These are phyloP conservation scores for Osmanthus fragrans DNA, from an alignment of 257 asterid genomes.

Conservation along the genomic window DNA sequence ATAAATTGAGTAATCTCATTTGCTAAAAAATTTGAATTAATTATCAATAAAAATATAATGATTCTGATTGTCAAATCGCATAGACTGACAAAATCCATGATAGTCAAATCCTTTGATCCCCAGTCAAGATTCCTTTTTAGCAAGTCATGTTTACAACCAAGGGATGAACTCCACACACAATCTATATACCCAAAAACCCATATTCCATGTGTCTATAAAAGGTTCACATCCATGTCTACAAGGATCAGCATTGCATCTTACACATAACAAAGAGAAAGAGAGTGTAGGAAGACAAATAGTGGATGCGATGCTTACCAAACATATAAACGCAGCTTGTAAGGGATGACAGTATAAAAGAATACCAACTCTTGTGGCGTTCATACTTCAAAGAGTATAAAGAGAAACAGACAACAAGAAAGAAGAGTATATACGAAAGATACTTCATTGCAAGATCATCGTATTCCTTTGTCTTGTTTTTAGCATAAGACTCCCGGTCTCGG, in stretches of 20 bases:
- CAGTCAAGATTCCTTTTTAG: neutral
- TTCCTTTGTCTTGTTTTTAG: conserved; percentile 95
- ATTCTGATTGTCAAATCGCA: conserved; percentile 6
- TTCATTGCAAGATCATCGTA: conserved; percentile 98
- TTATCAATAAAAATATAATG: neutral
- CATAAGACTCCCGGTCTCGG: conserved; percentile 95
- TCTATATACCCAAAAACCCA: neutral
- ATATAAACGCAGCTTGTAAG: conserved; percentile 97
- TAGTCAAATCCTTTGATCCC: neutral
- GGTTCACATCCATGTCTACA: neutral
- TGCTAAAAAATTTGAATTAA: too few relatives aligned
- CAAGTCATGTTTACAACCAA: neutral
- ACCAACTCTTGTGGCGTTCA: conserved; percentile 98
- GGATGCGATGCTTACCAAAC: conserved; percentile 65
- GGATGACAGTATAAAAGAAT: conserved; percentile 95
- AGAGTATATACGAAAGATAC: conserved; percentile 84
- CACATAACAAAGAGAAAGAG: neutral
- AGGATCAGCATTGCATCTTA: neutral
- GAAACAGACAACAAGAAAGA: conserved; percentile 78
- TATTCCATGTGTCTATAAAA: neutral
- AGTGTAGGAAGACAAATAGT: neutral
- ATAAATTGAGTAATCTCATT: too few relatives aligned
- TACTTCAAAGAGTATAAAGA: conserved; percentile 85
- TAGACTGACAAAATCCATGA: neutral
- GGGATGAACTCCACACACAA: neutral